Evolutionary conservation across 179 eudicot species (phyloP), one percentile per base, ranked within the genome.

Genomic region (Spinacia oleracea): DNA sequence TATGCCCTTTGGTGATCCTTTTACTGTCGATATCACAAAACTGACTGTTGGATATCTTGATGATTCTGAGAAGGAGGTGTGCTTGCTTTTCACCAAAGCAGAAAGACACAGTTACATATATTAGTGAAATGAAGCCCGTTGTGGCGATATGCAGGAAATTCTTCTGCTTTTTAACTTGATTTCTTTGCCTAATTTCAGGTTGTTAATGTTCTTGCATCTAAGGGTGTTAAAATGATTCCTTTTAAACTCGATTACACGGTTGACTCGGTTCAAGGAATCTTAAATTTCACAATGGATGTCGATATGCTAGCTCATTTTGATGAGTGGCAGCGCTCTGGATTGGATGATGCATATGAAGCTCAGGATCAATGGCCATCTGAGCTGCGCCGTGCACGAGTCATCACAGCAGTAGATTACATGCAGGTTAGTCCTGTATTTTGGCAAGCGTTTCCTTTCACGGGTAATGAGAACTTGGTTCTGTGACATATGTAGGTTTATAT

Each of bases 321-420:
- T 75, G 94, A 89, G 85, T 93, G 98, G 97, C 98, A 94, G 77
- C 93, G 97, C 42, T 79, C 92, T 69, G 81, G 89, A 35, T 64
- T 81, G 80, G 98, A 93, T 66, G 89, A 90, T 72, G 84, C 79
- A 4, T 93, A 81, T 58, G 98, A 93, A 87, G 98, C 97, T 60
- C 98, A 93, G 80, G 95, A 95, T 84, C 98, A 93, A 78, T 95
- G 98, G 98, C 98, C 98, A 66, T 72, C 74, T 75, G 98, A 95
- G 81, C 88, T 93, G 78, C 91, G 92, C 23, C 90, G 97, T 62
- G 93, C 96, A 32, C 93, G 98, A 42, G 89, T 91, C 51, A 67
- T 95, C 76, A 86, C 97, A 40, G 98, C 98, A 4, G 98, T 95
- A 62, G 98, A 93, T 81, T 95, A 93, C 82, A 32, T 91, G 55